phyloP scores from a whole-genome alignment of 768 basidiomycete genomes.

The Solioccasus polychromus region DNA sequence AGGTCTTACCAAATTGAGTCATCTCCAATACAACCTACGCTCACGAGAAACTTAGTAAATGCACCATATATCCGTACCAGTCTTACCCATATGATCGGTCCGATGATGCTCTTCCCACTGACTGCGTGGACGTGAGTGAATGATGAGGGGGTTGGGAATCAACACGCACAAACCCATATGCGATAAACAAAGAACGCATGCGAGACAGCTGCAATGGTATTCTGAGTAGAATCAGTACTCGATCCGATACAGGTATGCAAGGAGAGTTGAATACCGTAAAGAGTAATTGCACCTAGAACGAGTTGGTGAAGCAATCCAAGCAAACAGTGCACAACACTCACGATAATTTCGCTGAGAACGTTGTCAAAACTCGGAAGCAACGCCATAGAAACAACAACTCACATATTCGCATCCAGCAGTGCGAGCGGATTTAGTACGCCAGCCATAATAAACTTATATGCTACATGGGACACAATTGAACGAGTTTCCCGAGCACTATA shows the following conservation, averaged over 20 bases:
- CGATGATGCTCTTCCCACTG: not conserved
- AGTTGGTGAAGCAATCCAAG: no score
- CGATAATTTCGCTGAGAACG: no score
- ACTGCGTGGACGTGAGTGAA: not conserved
- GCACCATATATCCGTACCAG: not conserved
- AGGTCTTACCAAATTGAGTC: conserved; percentile 10
- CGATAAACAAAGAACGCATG: conserved; percentile 4
- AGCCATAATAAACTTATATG: no score
- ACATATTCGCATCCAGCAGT: no score
- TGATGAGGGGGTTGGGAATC: not conserved
- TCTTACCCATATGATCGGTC: conserved; percentile 10
- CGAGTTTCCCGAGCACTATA: no score
- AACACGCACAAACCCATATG: conserved; percentile 1
- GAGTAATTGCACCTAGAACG: not conserved
- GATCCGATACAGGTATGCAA: not conserved
- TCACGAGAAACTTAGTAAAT: not conserved
- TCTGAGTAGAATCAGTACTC: not conserved
- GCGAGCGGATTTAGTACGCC: no score
- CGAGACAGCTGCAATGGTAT: not conserved
- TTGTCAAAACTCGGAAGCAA: no score
- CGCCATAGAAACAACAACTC: no score
- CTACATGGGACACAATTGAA: no score
- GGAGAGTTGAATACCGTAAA: not conserved
- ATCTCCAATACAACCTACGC: conserved; percentile 1
- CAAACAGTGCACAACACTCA: no score